phyloP scores from a whole-genome alignment of 306 rosid genomes.

The Castanospermum australe region DNA sequence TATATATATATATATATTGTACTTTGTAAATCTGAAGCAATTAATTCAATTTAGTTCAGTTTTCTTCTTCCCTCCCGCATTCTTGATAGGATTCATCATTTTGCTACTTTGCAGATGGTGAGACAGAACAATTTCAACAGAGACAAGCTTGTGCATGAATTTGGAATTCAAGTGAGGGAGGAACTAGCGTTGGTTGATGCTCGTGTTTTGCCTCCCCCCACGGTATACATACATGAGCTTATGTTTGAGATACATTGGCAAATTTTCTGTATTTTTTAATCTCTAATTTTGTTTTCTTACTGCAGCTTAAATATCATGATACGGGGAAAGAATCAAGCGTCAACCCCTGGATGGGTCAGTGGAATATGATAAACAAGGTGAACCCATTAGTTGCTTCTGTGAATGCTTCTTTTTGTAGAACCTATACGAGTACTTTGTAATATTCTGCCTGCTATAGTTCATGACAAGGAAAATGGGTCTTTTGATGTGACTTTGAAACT shows the following conservation, averaged over 20 bases:
- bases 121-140: conserved; percentile 8
- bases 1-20: too few relatives aligned
- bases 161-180: conserved; percentile 47
- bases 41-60: too few relatives aligned
- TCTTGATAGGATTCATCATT: background rate
- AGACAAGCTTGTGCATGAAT: conserved; percentile 30
- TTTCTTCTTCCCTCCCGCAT: too few relatives aligned
- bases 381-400: background rate
- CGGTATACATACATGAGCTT: conserved; percentile 34
- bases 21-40: too few relatives aligned
- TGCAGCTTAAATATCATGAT: conserved; percentile 65
- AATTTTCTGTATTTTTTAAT: background rate
- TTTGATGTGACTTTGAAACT: background rate
- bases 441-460: background rate
- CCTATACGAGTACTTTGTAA: too few relatives aligned
- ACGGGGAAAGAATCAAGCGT: conserved; percentile 44
- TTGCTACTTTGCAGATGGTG: conserved; percentile 31
- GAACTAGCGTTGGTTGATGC: conserved; percentile 43
- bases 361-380: conserved; percentile 93
- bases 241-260: background rate
- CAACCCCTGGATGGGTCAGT: conserved; percentile 69
- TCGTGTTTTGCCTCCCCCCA: conserved; percentile 69
- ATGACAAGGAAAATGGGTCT: background rate
- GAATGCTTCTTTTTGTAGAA: background rate
- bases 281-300: background rate